Percentiles rank a stretch among this genome's conserved stretches.
These are phyloP conservation scores for Sophora flavescens DNA, from an alignment of 306 rosid species.

Conservation along the genomic window DNA sequence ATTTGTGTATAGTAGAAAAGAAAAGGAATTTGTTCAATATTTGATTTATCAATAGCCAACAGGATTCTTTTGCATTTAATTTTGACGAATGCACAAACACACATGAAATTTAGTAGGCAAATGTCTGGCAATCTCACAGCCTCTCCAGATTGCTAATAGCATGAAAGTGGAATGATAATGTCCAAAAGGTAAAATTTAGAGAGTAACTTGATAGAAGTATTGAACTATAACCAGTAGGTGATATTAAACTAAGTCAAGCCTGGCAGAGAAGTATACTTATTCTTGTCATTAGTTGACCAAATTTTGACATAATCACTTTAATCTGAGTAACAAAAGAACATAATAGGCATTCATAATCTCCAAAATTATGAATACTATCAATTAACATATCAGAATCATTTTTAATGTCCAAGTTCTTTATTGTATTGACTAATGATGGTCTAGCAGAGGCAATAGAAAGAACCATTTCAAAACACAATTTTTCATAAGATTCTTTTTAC, in stretches of 20 bases:
- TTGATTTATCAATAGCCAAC: no score
- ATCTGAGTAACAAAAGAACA: constrained; percentile 9
- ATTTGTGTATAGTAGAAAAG: no score
- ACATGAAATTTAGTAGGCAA: not conserved
- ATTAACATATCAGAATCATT: constrained; percentile 21
- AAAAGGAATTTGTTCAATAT: no score
- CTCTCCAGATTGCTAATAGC: not conserved
- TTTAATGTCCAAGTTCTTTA: not conserved
- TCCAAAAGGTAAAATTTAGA: not conserved
- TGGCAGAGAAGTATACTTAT: constrained; percentile 10
- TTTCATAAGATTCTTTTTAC: no score
- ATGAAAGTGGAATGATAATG: no score
- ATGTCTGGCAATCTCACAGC: not conserved
- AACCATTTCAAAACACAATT: constrained; percentile 2
- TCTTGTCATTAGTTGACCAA: constrained; percentile 1
- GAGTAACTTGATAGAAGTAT: not conserved
- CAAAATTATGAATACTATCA: constrained; percentile 17
- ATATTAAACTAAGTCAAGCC: not conserved
- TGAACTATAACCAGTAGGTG: not conserved
- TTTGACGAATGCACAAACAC: not conserved
- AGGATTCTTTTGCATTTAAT: not conserved
- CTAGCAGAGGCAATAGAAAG: not conserved
- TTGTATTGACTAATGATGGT: not conserved
- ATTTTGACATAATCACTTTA: not conserved
- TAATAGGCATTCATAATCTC: not conserved